Percentiles rank a stretch among this genome's conserved stretches.
These are phyloP conservation scores for Capsella rubella DNA, from an alignment of 441 rosid species.

Conservation along the genomic window DNA sequence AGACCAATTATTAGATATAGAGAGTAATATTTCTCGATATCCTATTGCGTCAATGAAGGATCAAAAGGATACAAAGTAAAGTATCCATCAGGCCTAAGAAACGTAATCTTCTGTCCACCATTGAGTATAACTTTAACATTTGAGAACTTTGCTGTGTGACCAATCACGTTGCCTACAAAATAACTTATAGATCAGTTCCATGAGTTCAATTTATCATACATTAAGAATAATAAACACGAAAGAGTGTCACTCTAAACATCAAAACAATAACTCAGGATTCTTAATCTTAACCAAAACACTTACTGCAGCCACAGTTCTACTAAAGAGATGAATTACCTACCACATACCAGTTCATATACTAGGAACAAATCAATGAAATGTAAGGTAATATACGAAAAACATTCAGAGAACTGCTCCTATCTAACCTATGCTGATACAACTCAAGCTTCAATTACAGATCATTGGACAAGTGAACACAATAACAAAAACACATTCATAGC, in stretches of 20 bases:
- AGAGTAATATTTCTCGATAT: no score
- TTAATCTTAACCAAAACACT: conserved; percentile 5
- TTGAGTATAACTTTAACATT: conserved; percentile 83
- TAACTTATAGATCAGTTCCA: conserved; percentile 32
- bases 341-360: not conserved
- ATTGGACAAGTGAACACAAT: not conserved
- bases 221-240: not conserved
- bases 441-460: not conserved
- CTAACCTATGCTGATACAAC: not conserved
- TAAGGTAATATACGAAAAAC: no score
- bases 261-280: not conserved
- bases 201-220: not conserved
- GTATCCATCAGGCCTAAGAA: conserved; percentile 93
- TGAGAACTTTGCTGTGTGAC: conserved; percentile 66
- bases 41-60: not conserved
- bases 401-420: not conserved
- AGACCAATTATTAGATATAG: not conserved
- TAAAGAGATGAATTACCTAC: not conserved
- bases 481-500: not conserved
- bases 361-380: no score
- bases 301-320: not conserved
- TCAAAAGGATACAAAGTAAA: conserved; percentile 85
- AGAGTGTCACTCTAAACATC: not conserved
- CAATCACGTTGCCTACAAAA: conserved; percentile 64
- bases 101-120: conserved; percentile 79